Conservation (phyloP, 257 asterid genomes). For the Rubia yunnanensis region DNA sequence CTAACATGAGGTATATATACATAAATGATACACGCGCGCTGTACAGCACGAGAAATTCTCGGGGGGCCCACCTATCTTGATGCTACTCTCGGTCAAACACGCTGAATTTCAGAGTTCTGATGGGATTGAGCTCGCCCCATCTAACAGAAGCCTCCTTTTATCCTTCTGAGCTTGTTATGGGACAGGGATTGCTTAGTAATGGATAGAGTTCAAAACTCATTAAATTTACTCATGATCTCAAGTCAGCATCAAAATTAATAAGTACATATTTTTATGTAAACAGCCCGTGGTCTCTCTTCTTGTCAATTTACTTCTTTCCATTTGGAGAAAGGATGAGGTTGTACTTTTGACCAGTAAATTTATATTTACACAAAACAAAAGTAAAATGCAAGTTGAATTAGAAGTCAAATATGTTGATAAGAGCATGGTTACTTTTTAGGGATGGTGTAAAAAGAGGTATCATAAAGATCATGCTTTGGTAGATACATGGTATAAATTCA, state of each 20-base stretch:
- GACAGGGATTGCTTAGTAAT: background rate
- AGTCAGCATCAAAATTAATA: background rate
- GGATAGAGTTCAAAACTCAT: background rate
- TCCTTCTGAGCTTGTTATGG: background rate
- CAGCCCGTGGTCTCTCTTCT: background rate
- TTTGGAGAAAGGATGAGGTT: background rate
- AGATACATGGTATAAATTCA: background rate
- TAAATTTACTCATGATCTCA: background rate
- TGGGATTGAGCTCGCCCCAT: too few relatives aligned
- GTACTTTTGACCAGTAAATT: background rate
- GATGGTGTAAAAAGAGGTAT: background rate
- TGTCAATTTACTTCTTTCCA: background rate
- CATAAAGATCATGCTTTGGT: background rate
- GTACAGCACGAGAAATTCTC: too few relatives aligned
- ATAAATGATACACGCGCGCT: background rate
- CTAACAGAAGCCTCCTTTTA: background rate
- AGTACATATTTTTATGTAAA: too few relatives aligned
- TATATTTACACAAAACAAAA: background rate
- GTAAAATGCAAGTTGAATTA: background rate
- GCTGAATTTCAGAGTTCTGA: too few relatives aligned
- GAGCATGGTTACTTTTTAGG: background rate
- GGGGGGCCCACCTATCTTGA: too few relatives aligned
- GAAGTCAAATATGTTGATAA: background rate
- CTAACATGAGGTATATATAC: background rate
- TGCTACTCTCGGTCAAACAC: too few relatives aligned